Evolutionary conservation across 106 monocot genomes (phyloP).

Genomic region (Posidonia australis): DNA sequence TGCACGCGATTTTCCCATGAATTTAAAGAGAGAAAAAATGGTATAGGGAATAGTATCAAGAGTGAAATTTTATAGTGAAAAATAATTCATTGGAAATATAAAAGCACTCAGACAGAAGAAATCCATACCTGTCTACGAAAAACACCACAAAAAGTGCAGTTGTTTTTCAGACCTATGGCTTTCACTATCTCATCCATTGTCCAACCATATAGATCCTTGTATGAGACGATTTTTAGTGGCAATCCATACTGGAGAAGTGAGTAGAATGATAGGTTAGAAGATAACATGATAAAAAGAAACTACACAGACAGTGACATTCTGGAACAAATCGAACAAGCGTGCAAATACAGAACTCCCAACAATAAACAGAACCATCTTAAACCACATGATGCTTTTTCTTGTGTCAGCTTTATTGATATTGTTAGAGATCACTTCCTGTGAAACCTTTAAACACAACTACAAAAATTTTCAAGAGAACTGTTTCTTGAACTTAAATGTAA

Average conservation of each 20-base stretch:
- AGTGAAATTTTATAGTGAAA: not conserved
- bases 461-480: too few relatives aligned
- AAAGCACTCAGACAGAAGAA: not conserved
- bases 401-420: too few relatives aligned
- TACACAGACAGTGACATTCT: not conserved
- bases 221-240: slow-evolving; percentile 90
- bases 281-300: not conserved
- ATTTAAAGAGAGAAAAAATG: too few relatives aligned
- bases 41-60: not conserved
- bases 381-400: too few relatives aligned
- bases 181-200: slow-evolving; percentile 99
- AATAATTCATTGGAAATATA: not conserved
- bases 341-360: too few relatives aligned
- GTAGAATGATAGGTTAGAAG: not conserved
- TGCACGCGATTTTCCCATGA: too few relatives aligned
- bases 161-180: slow-evolving; percentile 90
- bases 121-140: slow-evolving; percentile 87
- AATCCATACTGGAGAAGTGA: slow-evolving; percentile 59
- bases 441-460: too few relatives aligned
- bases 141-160: slow-evolving; percentile 99
- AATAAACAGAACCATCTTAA: too few relatives aligned
- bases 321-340: too few relatives aligned
- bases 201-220: slow-evolving; percentile 96
- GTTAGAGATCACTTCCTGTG: too few relatives aligned
- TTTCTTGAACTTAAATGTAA: too few relatives aligned